Conservation (phyloP, 805 yeast genomes). For the Debaryomyces prosopidis region DNA sequence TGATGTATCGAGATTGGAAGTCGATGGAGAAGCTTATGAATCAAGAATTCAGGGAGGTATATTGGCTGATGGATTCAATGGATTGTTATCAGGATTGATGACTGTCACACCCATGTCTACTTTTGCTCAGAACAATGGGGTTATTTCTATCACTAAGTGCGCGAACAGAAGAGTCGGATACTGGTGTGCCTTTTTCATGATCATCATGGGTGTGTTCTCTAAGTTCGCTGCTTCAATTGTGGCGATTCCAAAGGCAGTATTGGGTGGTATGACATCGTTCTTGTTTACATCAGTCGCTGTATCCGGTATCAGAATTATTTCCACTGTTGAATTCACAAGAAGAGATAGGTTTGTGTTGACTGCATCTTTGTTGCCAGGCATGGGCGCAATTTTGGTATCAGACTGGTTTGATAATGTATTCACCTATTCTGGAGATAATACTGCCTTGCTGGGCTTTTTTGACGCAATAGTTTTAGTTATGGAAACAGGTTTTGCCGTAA, state of each 20-base stretch:
- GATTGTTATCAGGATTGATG: slow-evolving; percentile 71
- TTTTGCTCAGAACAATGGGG: slow-evolving; percentile 96
- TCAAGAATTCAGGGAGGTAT: slow-evolving; percentile 92
- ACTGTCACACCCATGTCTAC: slow-evolving; percentile 90
- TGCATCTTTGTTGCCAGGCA: slow-evolving; percentile 61
- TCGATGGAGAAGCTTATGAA: slow-evolving; percentile 79
- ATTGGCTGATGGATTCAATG: slow-evolving; percentile 83
- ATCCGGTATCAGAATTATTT: slow-evolving; percentile 68
- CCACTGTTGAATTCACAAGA: slow-evolving; percentile 62
- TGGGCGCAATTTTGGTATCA: slow-evolving; percentile 66
- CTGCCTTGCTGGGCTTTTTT: slow-evolving; percentile 57
- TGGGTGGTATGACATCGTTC: slow-evolving; percentile 88
- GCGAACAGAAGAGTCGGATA: slow-evolving; percentile 82
- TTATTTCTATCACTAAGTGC: slow-evolving; percentile 87
- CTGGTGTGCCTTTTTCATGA: slow-evolving; percentile 76
- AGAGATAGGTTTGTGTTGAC: slow-evolving; percentile 75
- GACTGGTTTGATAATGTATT: slow-evolving; percentile 65
- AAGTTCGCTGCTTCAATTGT: slow-evolving; percentile 89
- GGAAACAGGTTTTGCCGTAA: slow-evolving; percentile 73
- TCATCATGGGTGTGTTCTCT: slow-evolving; percentile 85
- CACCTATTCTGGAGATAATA: slow-evolving; percentile 64
- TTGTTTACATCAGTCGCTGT: slow-evolving; percentile 75
- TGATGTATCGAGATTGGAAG: slow-evolving; percentile 84
- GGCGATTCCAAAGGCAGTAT: slow-evolving; percentile 46
- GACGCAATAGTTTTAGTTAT: slow-evolving; percentile 69